Evolutionary conservation across 2,329 filamentous ascomycete species (phyloP).

Genomic region (Botryotinia calthae): DNA sequence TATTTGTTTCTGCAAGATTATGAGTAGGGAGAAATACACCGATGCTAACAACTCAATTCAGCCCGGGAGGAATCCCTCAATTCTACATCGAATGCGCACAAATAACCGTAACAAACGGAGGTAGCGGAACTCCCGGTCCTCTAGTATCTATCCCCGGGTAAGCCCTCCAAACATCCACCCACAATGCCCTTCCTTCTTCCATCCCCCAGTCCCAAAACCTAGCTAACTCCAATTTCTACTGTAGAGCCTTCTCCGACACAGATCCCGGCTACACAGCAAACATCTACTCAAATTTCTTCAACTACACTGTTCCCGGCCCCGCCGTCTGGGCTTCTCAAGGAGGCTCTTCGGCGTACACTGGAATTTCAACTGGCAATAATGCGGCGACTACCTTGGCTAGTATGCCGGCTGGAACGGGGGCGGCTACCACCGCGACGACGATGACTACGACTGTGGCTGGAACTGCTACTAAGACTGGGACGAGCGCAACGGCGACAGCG

Average conservation of each 20-base stretch:
- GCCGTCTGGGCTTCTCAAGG: constrained; percentile 31
- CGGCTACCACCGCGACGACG: not conserved
- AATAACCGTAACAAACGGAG: constrained; percentile 34
- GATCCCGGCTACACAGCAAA: constrained; percentile 30
- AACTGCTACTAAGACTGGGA: not conserved
- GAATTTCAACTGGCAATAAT: not conserved
- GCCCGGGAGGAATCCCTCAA: constrained; percentile 33
- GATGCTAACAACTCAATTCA: not conserved
- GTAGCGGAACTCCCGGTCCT: constrained; percentile 32
- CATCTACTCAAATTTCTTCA: constrained; percentile 36
- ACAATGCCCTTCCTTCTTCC: no score
- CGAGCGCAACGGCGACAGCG: not conserved
- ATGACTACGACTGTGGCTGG: not conserved
- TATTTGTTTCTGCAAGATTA: not conserved
- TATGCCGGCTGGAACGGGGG: not conserved
- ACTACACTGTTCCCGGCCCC: constrained; percentile 36
- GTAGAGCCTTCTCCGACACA: not conserved
- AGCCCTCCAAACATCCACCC: not conserved
- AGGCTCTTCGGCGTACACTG: not conserved
- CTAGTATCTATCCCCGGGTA: constrained; percentile 36
- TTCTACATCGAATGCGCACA: constrained; percentile 39
- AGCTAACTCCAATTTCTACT: constrained; percentile 12
- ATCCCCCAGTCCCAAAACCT: not conserved
- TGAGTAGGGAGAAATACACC: not conserved
- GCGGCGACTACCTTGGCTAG: constrained; percentile 3